Evolutionary conservation across 2,329 filamentous ascomycete genomes (phyloP), one percentile per base, ranked within the genome.

Genomic region (Endothia cerciana): DNA sequence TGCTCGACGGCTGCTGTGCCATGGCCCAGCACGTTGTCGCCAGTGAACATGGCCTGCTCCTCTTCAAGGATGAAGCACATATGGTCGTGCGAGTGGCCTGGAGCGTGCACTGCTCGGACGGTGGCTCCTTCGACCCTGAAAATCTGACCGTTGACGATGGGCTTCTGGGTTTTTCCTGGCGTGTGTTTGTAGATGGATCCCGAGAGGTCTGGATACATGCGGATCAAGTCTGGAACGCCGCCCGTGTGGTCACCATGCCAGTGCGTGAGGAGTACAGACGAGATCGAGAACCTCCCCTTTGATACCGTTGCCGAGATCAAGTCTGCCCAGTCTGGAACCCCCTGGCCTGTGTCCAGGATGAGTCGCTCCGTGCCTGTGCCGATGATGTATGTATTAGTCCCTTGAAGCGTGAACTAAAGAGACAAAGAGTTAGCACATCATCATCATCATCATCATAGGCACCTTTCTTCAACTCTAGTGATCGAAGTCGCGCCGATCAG

Each of bases 1-100:
- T 95, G 87, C 75, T 96, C 92, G 71, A 96, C 96, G 0, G 95
- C 92, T 3, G 91, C 89, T 2, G 92, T 96, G 15, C 93, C 93
- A 67, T 97, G 91, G 0, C 93, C 93, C 1, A 97, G 83, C 1
- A 97, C 90, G 74, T 94, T 96, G 77, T 97, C 93, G 7, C 90
- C 93, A 0, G 93, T 96, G 76, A 97, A 95, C 80, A 97, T 88
- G 49, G 91, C 89, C 71, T 92, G 85, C 73, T 97, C 83, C 84
- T 96, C 91, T 56, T 89, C 85, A 4, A 97, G 78, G 5, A 93
- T 76, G 70, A 97, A 89, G 22, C 85, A 87, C 83, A 94, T 90
- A 75, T 97, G 94, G 73, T 97, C 94, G 3, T 81, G 81, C 0
- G 94, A 91, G 75, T 97, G 94, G 0, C 94, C 85, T 2, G 83